A percentile compares a stretch with the other conserved stretches of the same genome.
These are phyloP conservation scores for Fusarium mangiferae DNA, from an alignment of 2,329 filamentous ascomycete species.

Conservation along the genomic window DNA sequence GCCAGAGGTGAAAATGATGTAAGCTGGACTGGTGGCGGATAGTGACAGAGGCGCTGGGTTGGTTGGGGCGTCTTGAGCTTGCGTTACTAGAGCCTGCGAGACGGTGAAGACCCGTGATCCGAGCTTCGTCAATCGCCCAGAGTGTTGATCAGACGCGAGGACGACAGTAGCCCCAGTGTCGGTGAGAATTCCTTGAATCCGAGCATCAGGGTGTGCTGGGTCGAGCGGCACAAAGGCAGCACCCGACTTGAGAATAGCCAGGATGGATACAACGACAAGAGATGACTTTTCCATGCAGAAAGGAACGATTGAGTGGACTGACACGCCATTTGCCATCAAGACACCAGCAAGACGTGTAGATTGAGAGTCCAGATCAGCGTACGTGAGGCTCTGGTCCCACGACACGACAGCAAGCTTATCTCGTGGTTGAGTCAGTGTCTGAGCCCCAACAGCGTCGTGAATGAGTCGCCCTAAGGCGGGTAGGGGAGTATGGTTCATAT, in stretches of 20 bases:
- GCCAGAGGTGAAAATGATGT: conserved; percentile 26
- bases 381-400: conserved; percentile 56
- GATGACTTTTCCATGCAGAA: conserved; percentile 31
- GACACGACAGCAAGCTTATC: conserved; percentile 45
- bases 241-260: conserved; percentile 12
- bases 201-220: conserved; percentile 4
- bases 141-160: neutral
- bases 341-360: neutral
- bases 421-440: neutral
- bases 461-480: neutral
- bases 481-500: neutral
- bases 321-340: neutral
- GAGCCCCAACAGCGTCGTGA: conserved; percentile 3
- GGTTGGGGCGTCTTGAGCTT: accelerated
- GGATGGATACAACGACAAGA: neutral
- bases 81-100: neutral
- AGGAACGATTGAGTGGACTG: neutral
- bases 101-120: neutral
- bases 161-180: conserved; percentile 1
- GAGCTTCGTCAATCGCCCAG: conserved; percentile 14
- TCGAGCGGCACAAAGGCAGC: conserved; percentile 21
- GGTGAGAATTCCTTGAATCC: neutral
- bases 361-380: conserved; percentile 47
- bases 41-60: neutral
- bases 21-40: neutral